A percentile compares a stretch with the other conserved stretches of the same genome.
These are phyloP conservation scores for Cicer pinnatifidum DNA, from an alignment of 306 rosid genomes.

Conservation along the genomic window DNA sequence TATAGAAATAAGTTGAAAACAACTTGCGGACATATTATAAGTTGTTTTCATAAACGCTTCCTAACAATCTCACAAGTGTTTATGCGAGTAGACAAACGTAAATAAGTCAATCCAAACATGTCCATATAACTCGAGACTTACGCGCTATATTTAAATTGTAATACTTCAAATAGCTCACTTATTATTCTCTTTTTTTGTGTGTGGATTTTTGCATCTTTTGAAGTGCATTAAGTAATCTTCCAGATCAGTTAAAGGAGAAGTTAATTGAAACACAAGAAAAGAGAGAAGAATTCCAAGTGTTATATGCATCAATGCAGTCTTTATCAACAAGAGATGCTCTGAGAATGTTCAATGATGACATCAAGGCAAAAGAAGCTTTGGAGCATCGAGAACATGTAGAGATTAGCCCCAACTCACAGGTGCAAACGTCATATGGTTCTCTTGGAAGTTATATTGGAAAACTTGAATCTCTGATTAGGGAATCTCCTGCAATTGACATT, in stretches of 20 bases:
- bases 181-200: not conserved
- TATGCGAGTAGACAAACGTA: too few relatives aligned
- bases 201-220: conserved; percentile 41
- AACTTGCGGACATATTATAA: too few relatives aligned
- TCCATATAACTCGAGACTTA: not conserved
- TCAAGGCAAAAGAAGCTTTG: conserved; percentile 45
- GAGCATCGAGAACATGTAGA: conserved; percentile 47
- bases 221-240: conserved; percentile 74
- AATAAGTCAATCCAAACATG: too few relatives aligned
- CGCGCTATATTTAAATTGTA: conserved; percentile 22
- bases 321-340: conserved; percentile 70
- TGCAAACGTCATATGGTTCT: conserved; percentile 44
- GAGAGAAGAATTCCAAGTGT: conserved; percentile 53
- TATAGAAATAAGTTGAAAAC: too few relatives aligned
- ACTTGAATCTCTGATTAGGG: conserved; percentile 56
- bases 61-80: too few relatives aligned
- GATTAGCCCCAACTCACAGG: conserved; percentile 38
- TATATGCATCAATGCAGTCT: conserved; percentile 65
- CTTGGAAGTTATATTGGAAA: conserved; percentile 51
- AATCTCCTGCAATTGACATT: conserved; percentile 51
- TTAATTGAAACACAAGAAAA: conserved; percentile 55
- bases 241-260: conserved; percentile 64
- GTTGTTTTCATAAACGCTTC: too few relatives aligned
- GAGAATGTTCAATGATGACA: conserved; percentile 54
- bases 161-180: not conserved